phyloP scores from a whole-genome alignment of 352 stramenopile genomes.

The Plasmopara halstedii region DNA sequence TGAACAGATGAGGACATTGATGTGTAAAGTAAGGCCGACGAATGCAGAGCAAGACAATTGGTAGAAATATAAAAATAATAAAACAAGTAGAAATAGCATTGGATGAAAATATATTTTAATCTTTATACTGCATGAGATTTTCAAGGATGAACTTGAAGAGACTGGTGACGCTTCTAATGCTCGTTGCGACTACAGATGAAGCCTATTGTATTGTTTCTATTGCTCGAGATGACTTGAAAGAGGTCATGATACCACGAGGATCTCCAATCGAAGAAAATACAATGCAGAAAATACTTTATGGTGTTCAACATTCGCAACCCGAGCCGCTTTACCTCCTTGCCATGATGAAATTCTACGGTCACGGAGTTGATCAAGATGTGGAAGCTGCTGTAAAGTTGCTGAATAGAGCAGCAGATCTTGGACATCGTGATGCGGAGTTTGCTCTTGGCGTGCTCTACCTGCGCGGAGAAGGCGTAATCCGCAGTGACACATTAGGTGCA shows the following conservation, averaged over 20 bases:
- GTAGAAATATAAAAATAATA: not conserved
- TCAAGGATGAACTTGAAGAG: not conserved
- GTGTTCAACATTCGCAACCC: slow-evolving; percentile 25
- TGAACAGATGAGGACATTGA: slow-evolving; percentile 74
- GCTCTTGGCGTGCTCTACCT: slow-evolving; percentile 36
- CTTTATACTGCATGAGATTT: too few relatives aligned
- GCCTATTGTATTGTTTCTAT: slow-evolving; percentile 3
- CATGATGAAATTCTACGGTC: slow-evolving; percentile 46
- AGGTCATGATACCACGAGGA: slow-evolving; percentile 10
- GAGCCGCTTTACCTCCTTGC: slow-evolving; percentile 45
- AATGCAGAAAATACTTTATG: slow-evolving; percentile 28
- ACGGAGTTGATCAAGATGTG: slow-evolving; percentile 27
- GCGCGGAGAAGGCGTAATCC: slow-evolving; percentile 17
- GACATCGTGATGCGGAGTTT: slow-evolving; percentile 39
- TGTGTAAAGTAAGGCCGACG: slow-evolving; percentile 1
- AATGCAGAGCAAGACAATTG: not conserved
- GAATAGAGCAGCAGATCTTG: slow-evolving; percentile 12
- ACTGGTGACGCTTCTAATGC: slow-evolving; percentile 3
- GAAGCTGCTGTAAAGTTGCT: slow-evolving; percentile 25
- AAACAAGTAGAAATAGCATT: not conserved
- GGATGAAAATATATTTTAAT: slow-evolving; percentile 1
- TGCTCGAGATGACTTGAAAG: slow-evolving; percentile 17
- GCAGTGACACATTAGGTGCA: slow-evolving; percentile 27
- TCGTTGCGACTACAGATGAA: not conserved
- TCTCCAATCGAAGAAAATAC: slow-evolving; percentile 19